These are phyloP conservation scores for Rauvolfia tetraphylla DNA, from an alignment of 257 asterid species.

Conservation along the genomic window DNA sequence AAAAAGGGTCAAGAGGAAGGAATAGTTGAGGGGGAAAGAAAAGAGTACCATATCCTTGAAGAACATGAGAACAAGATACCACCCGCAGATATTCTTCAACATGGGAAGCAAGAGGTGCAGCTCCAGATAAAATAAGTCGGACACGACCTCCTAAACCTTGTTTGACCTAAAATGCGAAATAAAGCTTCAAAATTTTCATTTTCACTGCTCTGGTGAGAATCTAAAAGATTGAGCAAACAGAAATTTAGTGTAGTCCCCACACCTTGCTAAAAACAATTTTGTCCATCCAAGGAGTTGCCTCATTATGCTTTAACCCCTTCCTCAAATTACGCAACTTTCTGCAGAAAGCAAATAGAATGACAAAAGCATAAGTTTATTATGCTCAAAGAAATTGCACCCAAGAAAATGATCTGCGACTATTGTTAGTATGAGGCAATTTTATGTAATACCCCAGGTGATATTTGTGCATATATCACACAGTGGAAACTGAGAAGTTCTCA, in stretches of 20 bases:
- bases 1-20: background rate
- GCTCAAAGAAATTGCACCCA: background rate
- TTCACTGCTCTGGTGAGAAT: background rate
- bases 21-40: slow-evolving; percentile 12
- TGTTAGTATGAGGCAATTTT: no score
- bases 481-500: background rate
- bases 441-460: background rate
- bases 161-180: slow-evolving; percentile 48
- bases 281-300: slow-evolving; percentile 77
- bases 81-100: slow-evolving; percentile 88
- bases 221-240: background rate
- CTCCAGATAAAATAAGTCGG: slow-evolving; percentile 87
- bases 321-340: slow-evolving; percentile 74
- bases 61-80: slow-evolving; percentile 73
- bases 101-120: slow-evolving; percentile 96
- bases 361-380: background rate
- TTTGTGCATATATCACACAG: background rate
- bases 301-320: slow-evolving; percentile 58
- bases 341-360: slow-evolving; percentile 17
- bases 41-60: slow-evolving; percentile 91
- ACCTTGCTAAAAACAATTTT: slow-evolving; percentile 90
- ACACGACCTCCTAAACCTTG: slow-evolving; percentile 93
- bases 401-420: no score
- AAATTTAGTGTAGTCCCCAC: slow-evolving; percentile 8
- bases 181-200: background rate